phyloP scores from a whole-genome alignment of 176 grass and related monocot species.

The Elymus sibiricus region DNA sequence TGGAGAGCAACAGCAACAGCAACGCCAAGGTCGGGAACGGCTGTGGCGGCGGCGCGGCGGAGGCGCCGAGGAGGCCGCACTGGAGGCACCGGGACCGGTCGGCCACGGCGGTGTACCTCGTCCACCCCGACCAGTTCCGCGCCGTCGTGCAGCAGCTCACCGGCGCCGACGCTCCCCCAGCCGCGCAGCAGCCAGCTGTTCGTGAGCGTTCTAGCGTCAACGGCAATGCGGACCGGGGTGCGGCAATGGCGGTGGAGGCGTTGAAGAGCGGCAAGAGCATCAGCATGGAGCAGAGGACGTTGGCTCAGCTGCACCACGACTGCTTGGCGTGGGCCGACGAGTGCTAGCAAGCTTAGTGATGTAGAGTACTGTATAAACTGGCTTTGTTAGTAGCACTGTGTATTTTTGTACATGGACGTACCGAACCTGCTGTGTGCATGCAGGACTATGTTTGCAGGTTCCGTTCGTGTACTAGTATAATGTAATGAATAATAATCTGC shows the following conservation, averaged over 20 bases:
- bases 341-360: not conserved
- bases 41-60: not conserved
- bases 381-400: not conserved
- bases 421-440: not conserved
- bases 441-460: not conserved
- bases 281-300: constrained; percentile 1
- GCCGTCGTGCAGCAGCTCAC: constrained; percentile 48
- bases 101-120: constrained; percentile 33
- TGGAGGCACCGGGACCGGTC: constrained; percentile 37
- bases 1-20: not conserved
- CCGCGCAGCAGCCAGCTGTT: too few species aligned
- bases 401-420: not conserved
- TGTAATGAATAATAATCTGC: too few species aligned
- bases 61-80: constrained; percentile 14
- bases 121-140: constrained; percentile 36
- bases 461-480: not conserved
- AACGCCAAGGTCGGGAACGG: not conserved
- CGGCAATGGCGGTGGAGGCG: not conserved
- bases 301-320: constrained; percentile 41
- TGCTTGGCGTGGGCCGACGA: constrained; percentile 36
- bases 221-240: not conserved
- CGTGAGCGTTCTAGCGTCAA: not conserved
- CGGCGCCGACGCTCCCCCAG: not conserved
- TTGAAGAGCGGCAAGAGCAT: not conserved
- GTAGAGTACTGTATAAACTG: not conserved